A percentile compares a stretch with the other conserved stretches of the same genome.
Evolutionary conservation across 805 yeast genomes (phyloP).

Genomic region (Candida glaebosa): DNA sequence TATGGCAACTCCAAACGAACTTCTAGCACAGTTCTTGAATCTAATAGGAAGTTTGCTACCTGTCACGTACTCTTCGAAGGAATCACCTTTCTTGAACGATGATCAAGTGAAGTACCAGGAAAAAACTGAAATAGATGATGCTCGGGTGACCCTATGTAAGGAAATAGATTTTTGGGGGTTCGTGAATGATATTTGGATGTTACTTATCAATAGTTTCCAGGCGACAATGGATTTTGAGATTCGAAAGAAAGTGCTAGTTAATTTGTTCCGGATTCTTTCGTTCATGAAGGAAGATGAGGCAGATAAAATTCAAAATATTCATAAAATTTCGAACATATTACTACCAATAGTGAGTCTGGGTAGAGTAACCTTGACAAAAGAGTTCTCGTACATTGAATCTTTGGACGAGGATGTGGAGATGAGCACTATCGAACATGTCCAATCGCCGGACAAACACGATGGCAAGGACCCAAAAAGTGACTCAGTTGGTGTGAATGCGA

Average conservation of each 20-base stretch:
- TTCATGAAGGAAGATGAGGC: constrained; percentile 27
- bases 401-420: constrained; percentile 10
- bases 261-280: constrained; percentile 49
- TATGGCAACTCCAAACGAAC: constrained; percentile 70
- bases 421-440: constrained; percentile 6
- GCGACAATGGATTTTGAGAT: constrained; percentile 68
- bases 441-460: constrained; percentile 3
- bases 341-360: constrained; percentile 59
- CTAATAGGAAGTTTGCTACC: constrained; percentile 62
- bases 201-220: constrained; percentile 61
- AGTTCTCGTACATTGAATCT: constrained; percentile 12
- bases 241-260: constrained; percentile 53
- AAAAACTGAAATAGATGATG: constrained; percentile 23
- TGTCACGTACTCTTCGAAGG: constrained; percentile 23
- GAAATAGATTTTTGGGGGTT: constrained; percentile 31
- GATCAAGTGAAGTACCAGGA: constrained; percentile 19
- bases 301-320: constrained; percentile 27
- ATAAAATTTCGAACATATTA: constrained; percentile 43
- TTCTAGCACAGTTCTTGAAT: constrained; percentile 51
- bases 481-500: constrained; percentile 22
- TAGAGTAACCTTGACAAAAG: constrained; percentile 25
- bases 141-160: constrained; percentile 28
- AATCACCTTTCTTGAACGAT: constrained; percentile 27
- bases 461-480: constrained; percentile 6
- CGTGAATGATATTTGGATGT: constrained; percentile 45